Evolutionary conservation across 148 eudicot species (phyloP).

Genomic region (Bassia scoparia): DNA sequence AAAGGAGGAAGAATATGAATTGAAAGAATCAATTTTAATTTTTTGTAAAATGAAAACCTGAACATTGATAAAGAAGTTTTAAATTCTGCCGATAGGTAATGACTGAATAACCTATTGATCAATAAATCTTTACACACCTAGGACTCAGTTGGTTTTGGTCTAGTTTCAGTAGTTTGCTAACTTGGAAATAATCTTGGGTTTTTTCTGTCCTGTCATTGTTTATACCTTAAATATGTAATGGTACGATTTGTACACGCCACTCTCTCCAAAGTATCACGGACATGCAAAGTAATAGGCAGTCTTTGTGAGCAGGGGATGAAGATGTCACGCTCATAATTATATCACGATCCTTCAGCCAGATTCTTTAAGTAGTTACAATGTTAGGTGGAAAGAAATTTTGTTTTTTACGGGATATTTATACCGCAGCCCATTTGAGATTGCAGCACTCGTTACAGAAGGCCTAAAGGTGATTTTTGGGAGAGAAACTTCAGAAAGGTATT

Average conservation of each 20-base stretch:
- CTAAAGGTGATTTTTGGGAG: conserved; percentile 4
- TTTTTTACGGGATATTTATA: not conserved
- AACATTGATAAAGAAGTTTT: too few species aligned
- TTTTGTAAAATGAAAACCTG: too few species aligned
- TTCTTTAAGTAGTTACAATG: conserved; percentile 33
- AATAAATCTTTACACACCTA: too few species aligned
- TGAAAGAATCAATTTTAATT: too few species aligned
- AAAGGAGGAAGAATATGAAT: too few species aligned
- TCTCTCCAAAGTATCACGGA: conserved; percentile 44
- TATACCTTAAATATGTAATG: not conserved
- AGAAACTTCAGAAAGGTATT: conserved; percentile 15
- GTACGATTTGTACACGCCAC: conserved; percentile 40
- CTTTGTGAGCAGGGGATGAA: conserved; percentile 34
- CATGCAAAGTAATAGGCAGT: conserved; percentile 38
- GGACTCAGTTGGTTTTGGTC: too few species aligned
- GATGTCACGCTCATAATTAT: conserved; percentile 28
- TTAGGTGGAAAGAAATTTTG: not conserved
- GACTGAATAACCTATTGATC: too few species aligned
- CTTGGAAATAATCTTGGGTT: too few species aligned
- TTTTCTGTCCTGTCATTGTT: too few species aligned
- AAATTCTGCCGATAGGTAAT: too few species aligned
- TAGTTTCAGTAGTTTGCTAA: not conserved
- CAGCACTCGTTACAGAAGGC: conserved; percentile 15
- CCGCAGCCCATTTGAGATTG: conserved; percentile 8
- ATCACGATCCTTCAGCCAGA: conserved; percentile 39